phyloP scores from a whole-genome alignment of 2,329 filamentous ascomycete genomes.

The Boeremia exigua region DNA sequence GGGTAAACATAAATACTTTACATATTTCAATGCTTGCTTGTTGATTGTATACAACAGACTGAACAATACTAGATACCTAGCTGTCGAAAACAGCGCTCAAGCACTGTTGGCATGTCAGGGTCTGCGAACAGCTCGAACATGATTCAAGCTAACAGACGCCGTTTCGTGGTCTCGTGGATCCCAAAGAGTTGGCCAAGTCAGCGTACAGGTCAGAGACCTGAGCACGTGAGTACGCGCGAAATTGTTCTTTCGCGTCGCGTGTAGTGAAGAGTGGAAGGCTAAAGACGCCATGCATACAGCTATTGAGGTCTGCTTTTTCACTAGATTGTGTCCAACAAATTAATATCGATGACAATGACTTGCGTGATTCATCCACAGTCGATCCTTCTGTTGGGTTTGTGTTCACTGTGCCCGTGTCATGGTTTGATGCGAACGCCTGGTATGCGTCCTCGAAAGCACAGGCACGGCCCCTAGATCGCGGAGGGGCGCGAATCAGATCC shows the following conservation, averaged over 20 bases:
- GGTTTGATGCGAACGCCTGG: slow-evolving; percentile 6
- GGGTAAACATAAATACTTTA: no score
- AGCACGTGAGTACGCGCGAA: slow-evolving; percentile 14
- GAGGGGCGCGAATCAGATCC: background rate
- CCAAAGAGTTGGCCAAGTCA: background rate
- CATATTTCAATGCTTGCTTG: no score
- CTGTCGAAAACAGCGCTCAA: no score
- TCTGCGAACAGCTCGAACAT: background rate
- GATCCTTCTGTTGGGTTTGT: no score
- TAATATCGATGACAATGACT: background rate
- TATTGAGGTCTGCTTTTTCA: background rate
- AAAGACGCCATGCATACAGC: slow-evolving; percentile 9
- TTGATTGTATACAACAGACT: no score
- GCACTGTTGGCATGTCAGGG: background rate
- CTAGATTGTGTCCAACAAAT: background rate
- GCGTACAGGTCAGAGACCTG: background rate
- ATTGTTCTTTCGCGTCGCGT: slow-evolving; percentile 10
- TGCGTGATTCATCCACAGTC: background rate
- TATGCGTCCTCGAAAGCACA: slow-evolving; percentile 7
- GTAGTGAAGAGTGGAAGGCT: slow-evolving; percentile 7
- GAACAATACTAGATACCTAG: no score
- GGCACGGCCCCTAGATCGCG: background rate
- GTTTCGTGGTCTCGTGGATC: background rate
- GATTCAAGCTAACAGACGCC: background rate
- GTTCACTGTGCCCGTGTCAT: background rate